phyloP scores from a whole-genome alignment of 257 asterid species.

The Orobanche coerulescens region DNA sequence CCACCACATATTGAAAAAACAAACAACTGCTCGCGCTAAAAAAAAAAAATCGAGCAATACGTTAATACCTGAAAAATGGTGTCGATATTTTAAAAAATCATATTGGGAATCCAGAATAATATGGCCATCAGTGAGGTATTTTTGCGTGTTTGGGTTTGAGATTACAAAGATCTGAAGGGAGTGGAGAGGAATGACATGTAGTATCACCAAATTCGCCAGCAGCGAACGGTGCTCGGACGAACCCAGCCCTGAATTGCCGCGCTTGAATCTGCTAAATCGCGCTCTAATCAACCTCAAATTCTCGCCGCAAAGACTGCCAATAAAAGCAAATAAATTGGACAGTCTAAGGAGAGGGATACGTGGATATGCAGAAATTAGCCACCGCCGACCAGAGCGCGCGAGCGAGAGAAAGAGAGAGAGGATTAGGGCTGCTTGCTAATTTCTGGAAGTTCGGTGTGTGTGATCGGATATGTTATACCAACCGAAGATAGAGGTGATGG shows the following conservation, averaged over 20 bases:
- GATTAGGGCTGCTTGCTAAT: conserved; percentile 27
- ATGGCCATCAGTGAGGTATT: conserved; percentile 5
- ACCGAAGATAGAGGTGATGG: background rate
- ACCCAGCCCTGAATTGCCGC: conserved; percentile 10
- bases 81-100: background rate
- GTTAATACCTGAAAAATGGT: conserved; percentile 20
- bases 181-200: background rate
- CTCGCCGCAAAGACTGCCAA: background rate
- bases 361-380: conserved; percentile 21
- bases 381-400: conserved; percentile 29
- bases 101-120: background rate
- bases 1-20: background rate
- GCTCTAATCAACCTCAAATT: conserved; percentile 3
- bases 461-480: background rate
- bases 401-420: conserved; percentile 2
- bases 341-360: background rate
- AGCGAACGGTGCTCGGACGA: conserved; percentile 4
- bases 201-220: background rate
- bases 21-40: background rate
- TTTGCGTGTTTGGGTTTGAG: conserved; percentile 9
- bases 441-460: background rate
- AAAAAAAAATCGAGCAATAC: background rate
- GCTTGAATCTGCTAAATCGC: conserved; percentile 15
- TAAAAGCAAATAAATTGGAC: conserved; percentile 9
- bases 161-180: conserved; percentile 16